phyloP scores from a whole-genome alignment of 1,284 basidiomycete species.

The Ceratobasidium sp. region DNA sequence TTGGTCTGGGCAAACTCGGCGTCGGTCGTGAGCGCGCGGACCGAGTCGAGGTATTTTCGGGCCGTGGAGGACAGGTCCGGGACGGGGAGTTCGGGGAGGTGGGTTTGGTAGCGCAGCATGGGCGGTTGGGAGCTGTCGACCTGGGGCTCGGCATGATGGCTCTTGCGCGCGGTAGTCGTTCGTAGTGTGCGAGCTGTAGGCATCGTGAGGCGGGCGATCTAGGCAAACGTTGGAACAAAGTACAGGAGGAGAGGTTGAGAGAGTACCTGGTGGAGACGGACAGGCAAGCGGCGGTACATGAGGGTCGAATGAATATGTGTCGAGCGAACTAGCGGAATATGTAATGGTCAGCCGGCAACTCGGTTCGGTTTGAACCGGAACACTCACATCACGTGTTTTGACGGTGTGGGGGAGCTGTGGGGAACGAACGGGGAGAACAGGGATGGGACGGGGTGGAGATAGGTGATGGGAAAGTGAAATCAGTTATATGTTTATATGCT shows the following conservation, averaged over 20 bases:
- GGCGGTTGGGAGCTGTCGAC: constrained; percentile 59
- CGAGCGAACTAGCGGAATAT: constrained; percentile 17
- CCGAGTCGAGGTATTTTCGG: constrained; percentile 85
- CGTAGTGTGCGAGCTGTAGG: constrained; percentile 21
- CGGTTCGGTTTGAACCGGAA: constrained; percentile 8
- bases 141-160: constrained; percentile 57
- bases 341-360: constrained; percentile 34
- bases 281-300: constrained; percentile 34
- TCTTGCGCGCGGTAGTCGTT: constrained; percentile 26
- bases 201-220: constrained; percentile 21
- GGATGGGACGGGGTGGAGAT: constrained; percentile 5
- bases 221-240: neutral
- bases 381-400: constrained; percentile 41
- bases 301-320: neutral
- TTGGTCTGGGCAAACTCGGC: constrained; percentile 71
- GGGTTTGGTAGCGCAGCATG: constrained; percentile 83
- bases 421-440: constrained; percentile 25
- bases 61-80: constrained; percentile 84
- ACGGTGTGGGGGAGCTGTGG: constrained; percentile 7
- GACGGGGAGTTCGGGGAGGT: constrained; percentile 85
- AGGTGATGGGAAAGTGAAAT: neutral
- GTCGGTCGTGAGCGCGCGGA: constrained; percentile 77
- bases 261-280: constrained; percentile 19
- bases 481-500: constrained; percentile 12
- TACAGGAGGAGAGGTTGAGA: neutral